Evolutionary conservation across 768 basidiomycete species (phyloP).

Genomic region (Kwoniella sp.): DNA sequence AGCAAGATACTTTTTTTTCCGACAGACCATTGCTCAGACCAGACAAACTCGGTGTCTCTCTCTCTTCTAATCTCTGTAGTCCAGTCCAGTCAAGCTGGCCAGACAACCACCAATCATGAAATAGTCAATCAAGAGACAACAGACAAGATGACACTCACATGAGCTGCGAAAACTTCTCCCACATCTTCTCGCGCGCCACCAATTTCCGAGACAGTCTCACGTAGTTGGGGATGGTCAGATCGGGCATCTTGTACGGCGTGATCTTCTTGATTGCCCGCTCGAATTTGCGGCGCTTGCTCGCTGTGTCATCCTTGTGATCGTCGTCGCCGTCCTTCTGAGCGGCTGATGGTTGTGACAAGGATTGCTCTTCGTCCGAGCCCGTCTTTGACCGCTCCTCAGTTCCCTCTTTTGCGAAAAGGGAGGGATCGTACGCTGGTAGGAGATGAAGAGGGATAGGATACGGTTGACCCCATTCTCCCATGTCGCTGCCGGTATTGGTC

Average conservation of each 20-base stretch:
- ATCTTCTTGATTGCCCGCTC: slow-evolving; percentile 58
- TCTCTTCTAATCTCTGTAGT: too few species aligned
- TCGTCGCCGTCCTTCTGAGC: slow-evolving; percentile 19
- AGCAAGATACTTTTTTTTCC: too few species aligned
- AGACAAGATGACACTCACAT: too few species aligned
- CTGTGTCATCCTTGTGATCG: slow-evolving; percentile 53
- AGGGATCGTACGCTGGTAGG: slow-evolving; percentile 45
- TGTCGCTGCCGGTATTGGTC: slow-evolving; percentile 15
- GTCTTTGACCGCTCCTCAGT: not conserved
- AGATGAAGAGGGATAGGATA: slow-evolving; percentile 43
- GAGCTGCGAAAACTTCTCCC: slow-evolving; percentile 67
- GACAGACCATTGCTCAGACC: too few species aligned
- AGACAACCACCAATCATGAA: too few species aligned
- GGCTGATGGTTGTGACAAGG: not conserved
- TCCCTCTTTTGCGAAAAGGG: slow-evolving; percentile 9
- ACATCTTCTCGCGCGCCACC: slow-evolving; percentile 60
- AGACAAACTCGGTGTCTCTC: too few species aligned
- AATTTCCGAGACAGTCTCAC: slow-evolving; percentile 68
- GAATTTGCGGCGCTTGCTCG: slow-evolving; percentile 59
- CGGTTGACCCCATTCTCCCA: slow-evolving; percentile 15
- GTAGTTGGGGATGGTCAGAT: slow-evolving; percentile 79
- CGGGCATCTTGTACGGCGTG: slow-evolving; percentile 72
- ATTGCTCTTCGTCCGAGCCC: not conserved
- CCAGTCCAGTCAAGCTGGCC: too few species aligned
- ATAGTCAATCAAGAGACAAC: too few species aligned